A percentile compares a stretch with the other conserved stretches of the same genome.
These are phyloP conservation scores for Cichorium intybus DNA, from an alignment of 140 eudicot genomes.

Conservation along the genomic window DNA sequence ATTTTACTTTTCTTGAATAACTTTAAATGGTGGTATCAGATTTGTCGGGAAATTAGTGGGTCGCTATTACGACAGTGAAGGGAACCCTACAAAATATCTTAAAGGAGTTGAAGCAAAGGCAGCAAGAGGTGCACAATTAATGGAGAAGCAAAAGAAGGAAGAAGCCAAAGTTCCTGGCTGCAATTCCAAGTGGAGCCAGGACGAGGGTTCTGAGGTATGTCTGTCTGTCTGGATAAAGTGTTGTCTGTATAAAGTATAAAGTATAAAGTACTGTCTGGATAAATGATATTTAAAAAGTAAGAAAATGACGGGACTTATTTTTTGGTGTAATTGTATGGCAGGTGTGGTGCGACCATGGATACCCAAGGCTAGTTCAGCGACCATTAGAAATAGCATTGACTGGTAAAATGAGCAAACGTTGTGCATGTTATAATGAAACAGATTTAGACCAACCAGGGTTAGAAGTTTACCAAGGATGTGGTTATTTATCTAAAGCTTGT, in stretches of 20 bases:
- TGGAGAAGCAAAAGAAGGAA: slow-evolving; percentile 86
- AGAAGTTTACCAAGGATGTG: slow-evolving; percentile 84
- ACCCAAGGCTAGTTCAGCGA: slow-evolving; percentile 85
- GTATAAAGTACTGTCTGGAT: not conserved
- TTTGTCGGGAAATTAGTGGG: slow-evolving; percentile 84
- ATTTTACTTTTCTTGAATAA: slow-evolving; percentile 1
- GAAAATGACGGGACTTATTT: not conserved
- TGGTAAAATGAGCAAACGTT: slow-evolving; percentile 95
- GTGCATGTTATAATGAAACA: slow-evolving; percentile 69
- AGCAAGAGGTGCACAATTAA: slow-evolving; percentile 82
- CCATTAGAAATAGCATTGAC: slow-evolving; percentile 84
- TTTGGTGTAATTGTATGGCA: slow-evolving; percentile 30
- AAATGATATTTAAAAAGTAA: not conserved
- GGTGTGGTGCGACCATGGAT: slow-evolving; percentile 95
- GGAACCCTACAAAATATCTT: slow-evolving; percentile 82
- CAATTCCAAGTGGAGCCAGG: slow-evolving; percentile 94
- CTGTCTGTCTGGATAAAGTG: not conserved
- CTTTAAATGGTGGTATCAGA: slow-evolving; percentile 31
- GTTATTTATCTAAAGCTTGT: slow-evolving; percentile 44
- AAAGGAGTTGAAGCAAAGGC: slow-evolving; percentile 98
- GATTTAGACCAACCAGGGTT: slow-evolving; percentile 64
- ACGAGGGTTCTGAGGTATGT: slow-evolving; percentile 92
- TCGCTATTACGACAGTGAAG: slow-evolving; percentile 66
- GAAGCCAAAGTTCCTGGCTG: slow-evolving; percentile 86
- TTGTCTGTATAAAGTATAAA: not conserved